Conservation (phyloP, 208 protist species). For the Leishmania amazonensis region DNA sequence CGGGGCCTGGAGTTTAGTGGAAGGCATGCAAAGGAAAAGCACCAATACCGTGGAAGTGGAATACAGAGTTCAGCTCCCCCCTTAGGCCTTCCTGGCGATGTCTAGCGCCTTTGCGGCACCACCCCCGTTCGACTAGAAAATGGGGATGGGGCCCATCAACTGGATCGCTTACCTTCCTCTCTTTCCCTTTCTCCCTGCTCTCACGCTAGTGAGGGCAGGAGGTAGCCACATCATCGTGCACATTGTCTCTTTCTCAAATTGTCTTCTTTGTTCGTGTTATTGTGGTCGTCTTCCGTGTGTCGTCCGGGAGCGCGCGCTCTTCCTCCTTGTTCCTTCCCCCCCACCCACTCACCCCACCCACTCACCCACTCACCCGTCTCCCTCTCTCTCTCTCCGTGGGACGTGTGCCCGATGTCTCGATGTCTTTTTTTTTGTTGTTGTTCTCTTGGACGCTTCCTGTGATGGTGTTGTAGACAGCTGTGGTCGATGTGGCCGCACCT, state of each 20-base stretch:
- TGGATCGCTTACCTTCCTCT: background rate
- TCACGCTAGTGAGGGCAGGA: too few species aligned
- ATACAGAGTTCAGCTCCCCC: too few species aligned
- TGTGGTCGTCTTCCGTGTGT: background rate
- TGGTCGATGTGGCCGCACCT: background rate
- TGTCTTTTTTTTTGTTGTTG: background rate
- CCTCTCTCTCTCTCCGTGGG: background rate
- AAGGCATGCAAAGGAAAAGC: background rate
- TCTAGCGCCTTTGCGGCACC: too few species aligned
- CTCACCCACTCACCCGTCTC: background rate
- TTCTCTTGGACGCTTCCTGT: background rate
- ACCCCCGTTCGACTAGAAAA: too few species aligned
- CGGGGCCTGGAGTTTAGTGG: background rate
- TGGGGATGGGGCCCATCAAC: too few species aligned
- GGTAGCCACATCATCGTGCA: too few species aligned
- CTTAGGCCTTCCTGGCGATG: too few species aligned
- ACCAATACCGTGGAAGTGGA: background rate
- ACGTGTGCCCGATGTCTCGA: background rate
- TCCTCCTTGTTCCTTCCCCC: background rate
- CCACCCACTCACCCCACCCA: too few species aligned
- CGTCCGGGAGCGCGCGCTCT: background rate
- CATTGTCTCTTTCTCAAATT: too few species aligned
- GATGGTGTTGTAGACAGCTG: background rate
- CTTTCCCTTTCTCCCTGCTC: background rate
- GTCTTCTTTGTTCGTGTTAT: too few species aligned